Percentiles rank a stretch among this genome's conserved stretches.
phyloP scores from a whole-genome alignment of 768 basidiomycete genomes.

The Epithele typhae region DNA sequence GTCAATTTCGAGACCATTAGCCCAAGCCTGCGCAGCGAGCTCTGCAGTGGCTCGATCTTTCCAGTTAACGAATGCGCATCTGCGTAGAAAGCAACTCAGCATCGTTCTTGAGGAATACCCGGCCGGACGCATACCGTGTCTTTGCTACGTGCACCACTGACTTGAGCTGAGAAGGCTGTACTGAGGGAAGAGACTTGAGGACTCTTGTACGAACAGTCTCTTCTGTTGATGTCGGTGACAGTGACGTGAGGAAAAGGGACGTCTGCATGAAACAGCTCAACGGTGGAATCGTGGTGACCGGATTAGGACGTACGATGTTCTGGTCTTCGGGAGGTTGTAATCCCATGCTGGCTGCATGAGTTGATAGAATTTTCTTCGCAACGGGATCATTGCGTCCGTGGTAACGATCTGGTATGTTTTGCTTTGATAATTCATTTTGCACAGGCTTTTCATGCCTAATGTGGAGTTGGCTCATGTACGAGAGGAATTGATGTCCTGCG shows the following conservation, averaged over 20 bases:
- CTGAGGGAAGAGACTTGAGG: constrained; percentile 57
- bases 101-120: too few relatives aligned
- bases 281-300: too few relatives aligned
- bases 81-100: constrained; percentile 23
- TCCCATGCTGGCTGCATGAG: constrained; percentile 77
- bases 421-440: constrained; percentile 79
- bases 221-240: constrained; percentile 69
- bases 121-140: constrained; percentile 53
- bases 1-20: constrained; percentile 86
- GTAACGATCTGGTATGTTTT: constrained; percentile 93
- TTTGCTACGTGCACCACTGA: constrained; percentile 85
- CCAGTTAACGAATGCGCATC: constrained; percentile 97
- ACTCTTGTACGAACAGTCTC: constrained; percentile 69
- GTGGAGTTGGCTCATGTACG: too few relatives aligned
- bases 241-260: constrained; percentile 79
- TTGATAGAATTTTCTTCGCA: constrained; percentile 80
- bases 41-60: constrained; percentile 80
- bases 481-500: neutral
- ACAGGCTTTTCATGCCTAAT: constrained; percentile 83
- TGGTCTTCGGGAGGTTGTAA: constrained; percentile 87
- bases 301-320: constrained; percentile 72
- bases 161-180: constrained; percentile 64
- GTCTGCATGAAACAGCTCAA: constrained; percentile 44
- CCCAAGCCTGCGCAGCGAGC: constrained; percentile 81
- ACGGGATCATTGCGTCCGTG: constrained; percentile 93